A percentile compares a stretch with the other conserved stretches of the same genome.
phyloP scores from a whole-genome alignment of 768 basidiomycete genomes.

The Pulveroboletus sp. region DNA sequence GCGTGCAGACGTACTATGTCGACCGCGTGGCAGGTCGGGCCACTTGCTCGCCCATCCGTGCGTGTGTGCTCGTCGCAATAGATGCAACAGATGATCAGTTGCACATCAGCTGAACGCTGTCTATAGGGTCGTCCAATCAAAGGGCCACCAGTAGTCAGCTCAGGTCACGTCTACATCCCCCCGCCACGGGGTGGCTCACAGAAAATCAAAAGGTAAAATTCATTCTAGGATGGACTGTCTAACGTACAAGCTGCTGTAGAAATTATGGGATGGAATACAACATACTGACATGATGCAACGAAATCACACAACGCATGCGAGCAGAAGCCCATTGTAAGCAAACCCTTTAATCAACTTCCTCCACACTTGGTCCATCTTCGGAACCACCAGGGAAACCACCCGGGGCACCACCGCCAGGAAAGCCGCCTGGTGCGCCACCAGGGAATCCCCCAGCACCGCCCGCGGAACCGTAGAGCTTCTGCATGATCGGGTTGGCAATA shows the following conservation, averaged over 20 bases:
- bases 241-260: constrained; percentile 26
- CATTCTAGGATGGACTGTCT: constrained; percentile 29
- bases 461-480: constrained; percentile 59
- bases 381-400: constrained; percentile 65
- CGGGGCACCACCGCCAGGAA: constrained; percentile 56
- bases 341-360: constrained; percentile 74
- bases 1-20: constrained; percentile 22
- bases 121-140: not conserved
- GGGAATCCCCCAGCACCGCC: constrained; percentile 54
- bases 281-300: constrained; percentile 30
- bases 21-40: constrained; percentile 20
- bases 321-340: constrained; percentile 10
- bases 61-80: not conserved
- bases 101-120: not conserved
- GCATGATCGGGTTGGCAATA: constrained; percentile 73
- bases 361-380: constrained; percentile 85
- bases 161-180: not conserved
- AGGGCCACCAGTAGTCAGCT: not conserved
- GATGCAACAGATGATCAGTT: not conserved
- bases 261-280: constrained; percentile 30
- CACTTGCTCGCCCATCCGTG: constrained; percentile 23
- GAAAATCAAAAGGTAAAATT: constrained; percentile 2
- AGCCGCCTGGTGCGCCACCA: constrained; percentile 51
- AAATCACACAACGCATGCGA: constrained; percentile 22
- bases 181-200: not conserved